Evolutionary conservation across 164 flowering plant species (phyloP).

Genomic region (Litsea cubeba): DNA sequence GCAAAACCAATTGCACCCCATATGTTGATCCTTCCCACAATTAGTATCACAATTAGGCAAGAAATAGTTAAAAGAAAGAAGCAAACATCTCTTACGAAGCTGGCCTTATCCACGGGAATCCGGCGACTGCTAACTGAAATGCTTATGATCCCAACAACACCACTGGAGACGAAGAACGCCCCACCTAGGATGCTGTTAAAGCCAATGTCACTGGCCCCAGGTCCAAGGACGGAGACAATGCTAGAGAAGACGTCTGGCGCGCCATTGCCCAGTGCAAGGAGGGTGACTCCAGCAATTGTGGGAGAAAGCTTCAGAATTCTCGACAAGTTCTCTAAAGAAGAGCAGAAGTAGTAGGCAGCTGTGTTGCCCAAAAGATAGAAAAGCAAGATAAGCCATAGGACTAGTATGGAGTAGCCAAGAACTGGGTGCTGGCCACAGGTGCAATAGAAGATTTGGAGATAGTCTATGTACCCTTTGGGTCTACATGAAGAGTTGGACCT

Average conservation of each 20-base stretch:
- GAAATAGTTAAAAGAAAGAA: constrained; percentile 43
- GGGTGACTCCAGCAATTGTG: constrained; percentile 72
- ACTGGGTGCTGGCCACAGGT: constrained; percentile 27
- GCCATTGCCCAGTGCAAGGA: constrained; percentile 80
- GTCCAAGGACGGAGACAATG: constrained; percentile 54
- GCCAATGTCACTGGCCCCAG: constrained; percentile 43
- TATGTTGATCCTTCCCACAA: constrained; percentile 42
- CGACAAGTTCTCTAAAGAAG: constrained; percentile 58
- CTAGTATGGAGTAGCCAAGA: constrained; percentile 35
- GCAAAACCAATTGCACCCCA: constrained; percentile 51
- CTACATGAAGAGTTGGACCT: constrained; percentile 38
- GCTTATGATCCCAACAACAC: constrained; percentile 64
- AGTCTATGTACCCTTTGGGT: constrained; percentile 53
- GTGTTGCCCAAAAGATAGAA: constrained; percentile 75
- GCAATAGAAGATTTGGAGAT: constrained; percentile 61
- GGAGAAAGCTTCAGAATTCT: constrained; percentile 53
- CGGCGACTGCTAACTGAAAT: constrained; percentile 18
- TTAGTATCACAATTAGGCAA: constrained; percentile 31
- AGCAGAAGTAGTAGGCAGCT: constrained; percentile 70
- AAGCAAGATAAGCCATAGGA: constrained; percentile 52
- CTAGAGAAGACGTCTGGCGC: constrained; percentile 80
- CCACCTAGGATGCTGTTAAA: constrained; percentile 73
- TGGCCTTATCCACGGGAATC: constrained; percentile 31
- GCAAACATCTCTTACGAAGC: constrained; percentile 55
- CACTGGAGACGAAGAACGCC: constrained; percentile 56